A percentile compares a stretch with the other conserved stretches of the same genome.
Evolutionary conservation across 1,284 basidiomycete genomes (phyloP).

Genomic region (Cutaneotrichosporon mucoides): DNA sequence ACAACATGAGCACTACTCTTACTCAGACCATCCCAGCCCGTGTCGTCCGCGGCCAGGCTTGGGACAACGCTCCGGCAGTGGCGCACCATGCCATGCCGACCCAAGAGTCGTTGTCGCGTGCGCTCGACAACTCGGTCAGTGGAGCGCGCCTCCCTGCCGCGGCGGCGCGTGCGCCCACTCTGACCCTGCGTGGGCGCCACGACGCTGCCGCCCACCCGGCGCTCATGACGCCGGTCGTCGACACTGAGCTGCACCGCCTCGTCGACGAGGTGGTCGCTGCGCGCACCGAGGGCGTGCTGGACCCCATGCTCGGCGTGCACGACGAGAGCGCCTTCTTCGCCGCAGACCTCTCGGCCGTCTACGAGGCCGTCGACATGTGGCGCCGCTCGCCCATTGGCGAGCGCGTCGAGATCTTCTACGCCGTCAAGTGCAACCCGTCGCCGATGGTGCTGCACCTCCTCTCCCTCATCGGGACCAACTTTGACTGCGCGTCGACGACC

Average conservation of each 20-base stretch:
- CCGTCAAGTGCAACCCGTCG: slow-evolving; percentile 97
- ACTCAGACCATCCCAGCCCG: slow-evolving; percentile 14
- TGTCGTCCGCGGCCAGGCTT: slow-evolving; percentile 16
- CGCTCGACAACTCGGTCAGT: slow-evolving; percentile 32
- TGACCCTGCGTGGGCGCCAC: slow-evolving; percentile 2
- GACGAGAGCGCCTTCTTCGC: slow-evolving; percentile 92
- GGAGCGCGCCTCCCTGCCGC: slow-evolving; percentile 29
- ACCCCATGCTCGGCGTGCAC: slow-evolving; percentile 19
- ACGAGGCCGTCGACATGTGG: slow-evolving; percentile 84
- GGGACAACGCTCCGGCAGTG: slow-evolving; percentile 4
- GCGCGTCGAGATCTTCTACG: slow-evolving; percentile 87
- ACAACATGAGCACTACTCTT: slow-evolving; percentile 23
- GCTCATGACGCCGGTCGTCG: slow-evolving; percentile 23
- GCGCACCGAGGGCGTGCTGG: slow-evolving; percentile 17
- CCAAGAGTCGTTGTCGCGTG: slow-evolving; percentile 31
- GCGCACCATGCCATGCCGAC: slow-evolving; percentile 1
- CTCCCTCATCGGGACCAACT: slow-evolving; percentile 82
- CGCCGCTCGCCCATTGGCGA: slow-evolving; percentile 62
- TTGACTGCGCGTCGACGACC: slow-evolving; percentile 97
- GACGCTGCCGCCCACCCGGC: slow-evolving; percentile 19
- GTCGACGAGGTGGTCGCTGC: slow-evolving; percentile 31
- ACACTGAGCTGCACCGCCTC: slow-evolving; percentile 35
- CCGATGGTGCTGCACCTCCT: slow-evolving; percentile 87
- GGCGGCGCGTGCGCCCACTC: slow-evolving; percentile 11
- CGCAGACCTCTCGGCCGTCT: slow-evolving; percentile 85